Evolutionary conservation across 176 grass and related monocot species (phyloP), one percentile per base, ranked within the genome.

Genomic region (Musa troglodytarum): DNA sequence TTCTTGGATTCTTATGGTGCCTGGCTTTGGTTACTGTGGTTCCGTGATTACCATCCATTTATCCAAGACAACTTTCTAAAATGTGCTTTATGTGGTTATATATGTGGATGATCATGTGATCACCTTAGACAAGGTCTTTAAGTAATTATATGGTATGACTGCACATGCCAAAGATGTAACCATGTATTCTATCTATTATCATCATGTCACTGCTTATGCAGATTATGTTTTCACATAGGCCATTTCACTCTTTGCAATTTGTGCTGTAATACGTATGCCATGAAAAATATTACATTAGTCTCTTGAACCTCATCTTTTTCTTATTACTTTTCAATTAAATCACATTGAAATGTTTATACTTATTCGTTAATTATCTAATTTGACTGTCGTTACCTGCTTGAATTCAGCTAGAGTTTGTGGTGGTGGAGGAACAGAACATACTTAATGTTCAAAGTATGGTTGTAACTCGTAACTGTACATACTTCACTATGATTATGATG

Each of bases 1-100:
- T n/a, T 82, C 52, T 73, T 14, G 54, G 65, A 54, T 72, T 52
- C 52, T 53, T 69, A 61, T 54, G 23, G 14, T 58, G 71, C 1
- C 62, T 51, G 20, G 16, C 3, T 50, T 52, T 10, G 17, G 16
- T 52, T 20, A 19, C n/a, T 52, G 34, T 51, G 8, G 8, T 51
- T 5, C 68, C 11, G 34, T 70, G 9, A 51, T 70, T 49, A 11
- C 15, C 43, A 20, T 17, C 43, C 43, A 43, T 51, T 69, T 69
- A 25, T 67, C 43, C 29, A 3, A 10, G 12, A 43, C 24, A 9
- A 43, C 26, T 49, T 4, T 43, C 20, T 22, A 65, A 65, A 65
- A 65, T 65, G 63, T 25, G 63, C 63, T 25, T 23, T 64, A n/a
- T 25, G 11, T 20, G 11, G 19, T 20, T 2, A 34, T 26, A 43